Evolutionary conservation across 306 rosid genomes (phyloP), one percentile per base, ranked within the genome.

Genomic region (Ochetophila trinervis): DNA sequence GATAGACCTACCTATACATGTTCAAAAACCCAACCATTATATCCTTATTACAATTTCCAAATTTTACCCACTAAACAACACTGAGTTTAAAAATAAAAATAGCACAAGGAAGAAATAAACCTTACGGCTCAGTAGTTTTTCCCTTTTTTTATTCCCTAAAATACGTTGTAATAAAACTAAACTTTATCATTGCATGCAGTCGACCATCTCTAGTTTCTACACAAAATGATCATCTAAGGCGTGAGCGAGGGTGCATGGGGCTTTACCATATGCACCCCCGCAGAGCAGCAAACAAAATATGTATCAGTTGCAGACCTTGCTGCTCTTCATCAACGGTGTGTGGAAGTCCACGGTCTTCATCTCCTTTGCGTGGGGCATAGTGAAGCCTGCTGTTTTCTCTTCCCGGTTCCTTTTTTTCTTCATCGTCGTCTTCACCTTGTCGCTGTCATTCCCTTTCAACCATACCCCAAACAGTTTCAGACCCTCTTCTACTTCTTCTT

Each of bases 401-500:
- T 85, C 82, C 3, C 85, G 81, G 11, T 3, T 77, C 67, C 87
- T 83, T 52, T 78, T 92, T 60, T 69, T 58, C 6, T 73, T 83
- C 65, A 73, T 66, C 12, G 42, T 57, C 27, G 40, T 65, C 19
- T 70, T 70, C 40, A 67, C 74, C 5, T 73, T 42, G 18, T 30
- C 69, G 4, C 11, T 67, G 8, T 78, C 57, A 5, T 73, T 76
- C 2, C 71, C 84, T 63, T 82, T 84, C 66, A 94, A 73, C 99
- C 90, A 90, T 64, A 94, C 99, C 37, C 99, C 99, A 66, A 94
- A 94, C 76, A 94, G 83, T 75, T 88, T 90, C 88, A 94, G 55
- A 72, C 82, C 78, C 16, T 79, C 82, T 35, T 75, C 82, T 53
- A 8, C 81, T 19, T 69, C 82, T 0, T 60, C 53, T 19, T 65